Base-by-base conservation (phyloP, 169 alveolate genomes). In the Theileria parva region DNA sequence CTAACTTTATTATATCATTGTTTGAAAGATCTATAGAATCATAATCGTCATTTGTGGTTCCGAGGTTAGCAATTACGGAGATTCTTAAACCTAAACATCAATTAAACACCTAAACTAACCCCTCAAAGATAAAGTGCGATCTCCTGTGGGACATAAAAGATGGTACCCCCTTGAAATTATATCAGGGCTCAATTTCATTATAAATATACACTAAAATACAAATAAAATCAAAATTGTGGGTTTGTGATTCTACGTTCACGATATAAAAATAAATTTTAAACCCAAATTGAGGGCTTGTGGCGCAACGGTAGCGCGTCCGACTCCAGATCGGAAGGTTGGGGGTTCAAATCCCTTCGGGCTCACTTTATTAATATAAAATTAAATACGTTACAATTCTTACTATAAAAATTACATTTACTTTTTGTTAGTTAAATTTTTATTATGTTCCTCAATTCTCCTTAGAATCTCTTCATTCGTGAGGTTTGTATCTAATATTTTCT, bases 281-380 rank as follows among this genome's bases (percentile, higher is more conserved):
- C 25, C 39, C 60, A 2, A 4, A 59, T 25, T 13, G 66, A 63
- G 95, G 95, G 95, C 95, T 85, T 81, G 95, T 94, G 96, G 97
- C 97, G 95, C 96, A 94, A 94, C 92, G 97, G 96, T 92, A 94
- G 97, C 96, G 97, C 97, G 95, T 93, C 95, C 94, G 97, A 94
- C 97, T 94, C 95, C 97, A 92, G 95, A 94, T 94, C 97, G 94
- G 95, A 93, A 93, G 97, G 97, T 89, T 94, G 97, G 95, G 97
- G 95, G 97, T 94, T 94, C 97, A 91, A 94, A 89, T 93, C 97
- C 95, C 97, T 92, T 94, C 95, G 94, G 94, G 95, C 95, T 91
- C 95, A 91, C 91, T 72, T 64, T 83, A 51, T 25, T 68, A 19
- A 34, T 7, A 21, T 5, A 9, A n/a, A 34, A 34, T 15, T 11